Evolutionary conservation across 2,329 filamentous ascomycete species (phyloP), one percentile per base, ranked within the genome.

Genomic region (Macroventuria anomochaeta): DNA sequence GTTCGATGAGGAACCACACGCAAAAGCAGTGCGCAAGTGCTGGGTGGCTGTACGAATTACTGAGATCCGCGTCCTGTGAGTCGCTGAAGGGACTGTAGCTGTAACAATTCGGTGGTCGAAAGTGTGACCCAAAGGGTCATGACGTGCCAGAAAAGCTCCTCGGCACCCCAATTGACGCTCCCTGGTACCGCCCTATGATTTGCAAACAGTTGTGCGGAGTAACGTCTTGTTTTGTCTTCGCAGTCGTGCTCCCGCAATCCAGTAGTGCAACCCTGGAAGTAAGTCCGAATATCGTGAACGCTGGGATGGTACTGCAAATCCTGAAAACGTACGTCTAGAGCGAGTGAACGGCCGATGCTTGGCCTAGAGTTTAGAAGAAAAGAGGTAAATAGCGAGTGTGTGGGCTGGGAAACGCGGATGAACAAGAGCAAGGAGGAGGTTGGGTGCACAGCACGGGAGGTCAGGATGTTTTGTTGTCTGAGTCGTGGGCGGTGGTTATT

Each of bases 301-400:
- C 51, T 47, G 51, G 21, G 13, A 37, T 32, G 39, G 37, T n/a
- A 41, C 43, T 38, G 11, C n/a, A 15, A 42, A 34, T 44, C 11
- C 40, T 42, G 40, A 46, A 33, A 46, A 31, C 46, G 36, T 46
- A 18, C 34, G 28, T 32, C 39, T 41, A 7, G 32, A 55, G 25
- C 26, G 49, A 59, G 53, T 43, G 56, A 36, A 53, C 25, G 29
- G 20, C 31, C 49, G 33, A 13, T 7, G 39, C 31, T 28, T 26
- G 44, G 41, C 31, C 46, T 25, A 13, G 17, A 50, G 31, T 34
- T 33, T 21, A 60, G 58, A 57, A 47, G 51, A 65, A 58, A 46
- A 51, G 51, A 57, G 47, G 17, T 28, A 31, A 40, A 58, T 48
- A 71, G 62, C 61, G 70, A 72, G 59, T 50, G 68, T 70, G 26